phyloP scores from a whole-genome alignment of 495 filamentous ascomycete species.

The Terfezia claveryi region DNA sequence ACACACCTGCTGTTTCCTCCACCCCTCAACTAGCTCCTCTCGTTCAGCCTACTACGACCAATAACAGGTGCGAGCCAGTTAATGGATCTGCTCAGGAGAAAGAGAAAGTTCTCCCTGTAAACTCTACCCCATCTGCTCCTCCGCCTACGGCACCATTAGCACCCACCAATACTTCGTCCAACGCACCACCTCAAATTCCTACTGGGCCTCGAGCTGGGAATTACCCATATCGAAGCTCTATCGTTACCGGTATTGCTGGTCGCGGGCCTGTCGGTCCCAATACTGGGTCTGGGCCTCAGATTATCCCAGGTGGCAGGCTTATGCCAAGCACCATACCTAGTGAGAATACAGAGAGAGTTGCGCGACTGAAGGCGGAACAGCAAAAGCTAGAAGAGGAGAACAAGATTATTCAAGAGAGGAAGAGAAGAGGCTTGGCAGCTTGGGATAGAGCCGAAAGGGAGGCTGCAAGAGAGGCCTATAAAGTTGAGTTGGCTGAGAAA shows the following conservation, averaged over 20 bases:
- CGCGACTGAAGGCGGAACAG: slow-evolving; percentile 11
- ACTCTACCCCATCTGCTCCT: slow-evolving; percentile 1
- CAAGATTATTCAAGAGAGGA: slow-evolving; percentile 11
- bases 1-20: slow-evolving; percentile 5
- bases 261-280: slow-evolving; percentile 3
- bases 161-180: slow-evolving; percentile 2
- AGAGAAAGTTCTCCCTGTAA: neutral
- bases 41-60: neutral
- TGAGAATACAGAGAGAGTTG: slow-evolving; percentile 13
- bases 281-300: slow-evolving; percentile 13
- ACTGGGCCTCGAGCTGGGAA: slow-evolving; percentile 18
- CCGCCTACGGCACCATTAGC: slow-evolving; percentile 7
- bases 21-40: slow-evolving; percentile 6
- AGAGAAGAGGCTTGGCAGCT: slow-evolving; percentile 13
- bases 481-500: slow-evolving; percentile 15
- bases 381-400: slow-evolving; percentile 17
- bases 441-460: slow-evolving; percentile 17
- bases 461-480: slow-evolving; percentile 15
- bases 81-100: neutral
- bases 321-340: slow-evolving; percentile 12
- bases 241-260: slow-evolving; percentile 4
- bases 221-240: slow-evolving; percentile 17
- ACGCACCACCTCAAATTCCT: slow-evolving; percentile 8
- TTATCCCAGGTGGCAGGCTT: slow-evolving; percentile 15
- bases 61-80: neutral